Base-by-base conservation (phyloP, 2,329 filamentous ascomycete species). In the Cercospora nicotianae region DNA sequence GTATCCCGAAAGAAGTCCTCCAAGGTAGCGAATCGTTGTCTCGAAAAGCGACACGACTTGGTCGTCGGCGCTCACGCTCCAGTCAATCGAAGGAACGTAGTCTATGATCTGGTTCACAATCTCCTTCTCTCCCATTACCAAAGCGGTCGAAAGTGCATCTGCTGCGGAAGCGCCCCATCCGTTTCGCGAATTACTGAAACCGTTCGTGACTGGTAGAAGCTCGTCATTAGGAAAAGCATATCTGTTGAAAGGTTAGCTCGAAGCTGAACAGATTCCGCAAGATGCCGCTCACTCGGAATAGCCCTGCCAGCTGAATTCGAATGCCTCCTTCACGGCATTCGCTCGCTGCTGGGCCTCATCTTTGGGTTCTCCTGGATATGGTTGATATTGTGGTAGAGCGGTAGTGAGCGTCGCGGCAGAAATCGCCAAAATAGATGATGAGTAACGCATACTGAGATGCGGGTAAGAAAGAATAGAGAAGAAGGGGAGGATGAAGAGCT, bases 11-110 rank as follows among this genome's bases (percentile, higher is more conserved):
- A 97, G 77, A 73, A 97, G 84, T 18, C 93, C 93, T 10, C 88
- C 93, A 1, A 97, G 81, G 74, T 96, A 96, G 28, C 93, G 89
- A 76, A 97, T 96, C 0, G 92, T 97, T 0, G 92, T 96, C 80
- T 97, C 93, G 74, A 97, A 97, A 7, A 97, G 80, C 42, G 90
- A 94, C 60, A 96, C 88, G 9, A 83, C 79, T 1, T 83, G 79
- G 2, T 83, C 75, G 0, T 73, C 68, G 0, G 92, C 96, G 80
- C 97, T 93, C 74, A 97, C 81, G 39, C 85, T 85, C 76, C 92
- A 96, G 78, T 96, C 83, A 74, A 96, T 90, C 0, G 80, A 86
- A 0, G 87, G 85, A 55, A 96, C 86, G 76, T 89, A 89, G 5
- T 90, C 62, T 20, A 96, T 78, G 72, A 96, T 93, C 66, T 89